A percentile compares a stretch with the other conserved stretches of the same genome.
These are phyloP conservation scores for Trichomonas vaginalis DNA, from an alignment of 208 protist species.

Conservation along the genomic window DNA sequence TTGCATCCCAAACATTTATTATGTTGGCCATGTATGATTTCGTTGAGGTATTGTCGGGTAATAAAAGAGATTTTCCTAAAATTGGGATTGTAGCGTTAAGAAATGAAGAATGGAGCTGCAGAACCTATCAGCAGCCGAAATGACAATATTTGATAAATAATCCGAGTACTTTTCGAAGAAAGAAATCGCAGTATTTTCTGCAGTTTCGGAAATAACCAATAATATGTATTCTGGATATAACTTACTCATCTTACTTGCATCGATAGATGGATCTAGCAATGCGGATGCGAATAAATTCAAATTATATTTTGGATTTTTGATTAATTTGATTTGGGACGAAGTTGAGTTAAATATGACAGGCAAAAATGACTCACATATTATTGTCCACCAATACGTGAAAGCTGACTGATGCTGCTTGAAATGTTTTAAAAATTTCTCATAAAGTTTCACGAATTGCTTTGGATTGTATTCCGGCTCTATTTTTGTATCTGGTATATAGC, in stretches of 20 bases:
- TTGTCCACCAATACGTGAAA: not conserved
- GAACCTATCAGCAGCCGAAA: not conserved
- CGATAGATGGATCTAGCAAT: not conserved
- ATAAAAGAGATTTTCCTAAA: not conserved
- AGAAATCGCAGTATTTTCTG: not conserved
- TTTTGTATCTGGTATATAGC: not conserved
- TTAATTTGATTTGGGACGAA: not conserved
- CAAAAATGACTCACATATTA: not conserved
- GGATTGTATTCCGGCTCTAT: not conserved
- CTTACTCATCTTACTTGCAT: not conserved
- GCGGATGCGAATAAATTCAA: not conserved
- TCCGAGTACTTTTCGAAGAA: not conserved
- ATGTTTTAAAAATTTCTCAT: not conserved
- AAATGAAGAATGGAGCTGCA: not conserved
- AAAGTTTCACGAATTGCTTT: not conserved
- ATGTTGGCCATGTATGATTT: not conserved
- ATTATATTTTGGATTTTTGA: not conserved
- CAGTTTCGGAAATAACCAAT: not conserved
- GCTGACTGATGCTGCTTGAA: not conserved
- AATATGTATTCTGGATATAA: not conserved
- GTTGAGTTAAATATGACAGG: not conserved
- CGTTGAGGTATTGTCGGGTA: not conserved
- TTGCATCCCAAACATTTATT: not conserved
- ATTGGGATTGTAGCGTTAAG: not conserved
- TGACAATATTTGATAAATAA: not conserved